Base-by-base conservation (phyloP, 2,329 filamentous ascomycete genomes). In the Exophiala sp. region DNA sequence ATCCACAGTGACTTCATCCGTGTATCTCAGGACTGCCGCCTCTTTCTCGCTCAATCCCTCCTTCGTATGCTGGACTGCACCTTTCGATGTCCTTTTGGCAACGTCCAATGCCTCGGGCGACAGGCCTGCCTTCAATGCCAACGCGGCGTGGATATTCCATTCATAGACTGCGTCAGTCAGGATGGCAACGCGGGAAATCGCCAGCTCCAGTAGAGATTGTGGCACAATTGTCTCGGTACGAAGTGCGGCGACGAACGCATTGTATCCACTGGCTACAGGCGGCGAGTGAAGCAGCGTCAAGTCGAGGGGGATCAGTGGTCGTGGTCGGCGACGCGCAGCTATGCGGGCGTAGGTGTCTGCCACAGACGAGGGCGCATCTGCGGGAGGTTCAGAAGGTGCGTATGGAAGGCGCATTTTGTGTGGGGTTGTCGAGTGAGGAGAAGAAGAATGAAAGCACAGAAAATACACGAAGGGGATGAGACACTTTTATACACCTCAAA, bases 161-260 rank as follows among this genome's bases (percentile, higher is more conserved):
- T 95, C 90, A 70, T 91, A 95, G 80, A 87, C 88, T 1, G 90
- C 90, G 24, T 78, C 69, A 68, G 92, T 95, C 60, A 89, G 80
- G 5, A 87, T 85, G 3, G 90, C 90, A 6, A 95, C 87, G 45
- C 89, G 81, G 62, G 83, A 89, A 61, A 95, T 89, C 54, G 87
- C 86, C 12, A 91, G 76, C 74, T 95, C 90, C 57, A 88, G 83
- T 21, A 91, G 60, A 8, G 66, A 70, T 3, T 69, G 65, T 10
- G 76, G 65, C 1, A 83, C 67, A 3, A 72, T 66, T 1, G 78
- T 82, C 46, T 73, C 68, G 0, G 74, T 78, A 49, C 80, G 77
- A 48, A 83, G 78, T 7, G 79, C 72, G 43, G 78, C 78, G 6
- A 83, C 67, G 65, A 83, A 82, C 44, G 73, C 72, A 66, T 83